These are phyloP conservation scores for Cordia subcordata DNA, from an alignment of 257 asterid species.

Conservation along the genomic window DNA sequence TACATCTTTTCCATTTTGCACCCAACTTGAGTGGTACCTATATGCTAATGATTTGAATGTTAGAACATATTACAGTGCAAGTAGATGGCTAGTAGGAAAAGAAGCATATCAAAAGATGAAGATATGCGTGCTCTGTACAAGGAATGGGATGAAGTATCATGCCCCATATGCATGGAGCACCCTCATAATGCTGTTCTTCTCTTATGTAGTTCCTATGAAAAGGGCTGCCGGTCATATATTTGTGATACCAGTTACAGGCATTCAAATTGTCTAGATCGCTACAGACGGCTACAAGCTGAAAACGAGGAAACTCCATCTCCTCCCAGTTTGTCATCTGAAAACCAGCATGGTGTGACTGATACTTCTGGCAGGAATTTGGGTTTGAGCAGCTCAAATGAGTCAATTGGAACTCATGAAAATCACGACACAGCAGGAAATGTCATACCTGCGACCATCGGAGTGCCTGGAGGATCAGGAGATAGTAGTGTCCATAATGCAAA, in stretches of 20 bases:
- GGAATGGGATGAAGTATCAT: conserved; percentile 92
- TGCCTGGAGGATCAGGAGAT: conserved; percentile 19
- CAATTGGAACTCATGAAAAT: conserved; percentile 13
- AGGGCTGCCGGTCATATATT: conserved; percentile 82
- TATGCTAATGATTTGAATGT: conserved; percentile 39
- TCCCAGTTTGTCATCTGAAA: conserved; percentile 16
- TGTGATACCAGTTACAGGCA: conserved; percentile 96
- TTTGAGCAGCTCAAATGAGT: conserved; percentile 21
- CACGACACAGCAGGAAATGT: conserved; percentile 8
- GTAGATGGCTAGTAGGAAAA: conserved; percentile 95
- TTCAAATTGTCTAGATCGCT: conserved; percentile 90
- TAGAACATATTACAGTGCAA: conserved; percentile 65
- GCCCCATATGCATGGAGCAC: conserved; percentile 93
- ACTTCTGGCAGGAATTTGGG: conserved; percentile 18
- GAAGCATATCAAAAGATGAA: conserved; percentile 72
- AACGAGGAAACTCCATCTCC: conserved; percentile 28
- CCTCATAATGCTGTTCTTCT: conserved; percentile 83
- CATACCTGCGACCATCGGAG: conserved; percentile 15
- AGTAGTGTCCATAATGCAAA: conserved; percentile 15
- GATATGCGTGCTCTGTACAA: conserved; percentile 58
- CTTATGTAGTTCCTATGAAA: conserved; percentile 80
- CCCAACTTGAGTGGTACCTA: conserved; percentile 8
- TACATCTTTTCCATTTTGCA: conserved; percentile 1
- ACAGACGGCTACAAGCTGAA: conserved; percentile 61
- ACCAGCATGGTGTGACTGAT: conserved; percentile 15